Conservation (phyloP, 139 green algal genomes). For the Chlorella sorokiniana region DNA sequence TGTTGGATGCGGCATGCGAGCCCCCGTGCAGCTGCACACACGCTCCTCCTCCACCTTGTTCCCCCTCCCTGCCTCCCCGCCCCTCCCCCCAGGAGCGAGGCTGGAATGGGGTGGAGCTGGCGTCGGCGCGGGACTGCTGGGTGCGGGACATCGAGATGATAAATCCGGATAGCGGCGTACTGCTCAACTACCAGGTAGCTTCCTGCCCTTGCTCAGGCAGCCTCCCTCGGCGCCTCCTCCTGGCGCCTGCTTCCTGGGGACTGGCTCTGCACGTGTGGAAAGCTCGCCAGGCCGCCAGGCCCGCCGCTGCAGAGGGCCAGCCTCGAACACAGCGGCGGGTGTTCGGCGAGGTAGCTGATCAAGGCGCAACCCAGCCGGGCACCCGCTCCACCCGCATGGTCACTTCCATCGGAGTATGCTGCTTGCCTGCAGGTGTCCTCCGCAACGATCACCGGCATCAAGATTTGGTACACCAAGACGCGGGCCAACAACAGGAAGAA, state of each 20-base stretch:
- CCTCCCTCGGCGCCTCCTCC: not conserved
- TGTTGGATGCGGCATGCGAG: no score
- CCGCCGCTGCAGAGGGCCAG: no score
- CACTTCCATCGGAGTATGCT: not conserved
- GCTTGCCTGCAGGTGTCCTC: not conserved
- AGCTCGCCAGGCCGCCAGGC: no score
- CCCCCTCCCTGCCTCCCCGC: not conserved
- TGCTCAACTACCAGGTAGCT: not conserved
- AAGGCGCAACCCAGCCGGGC: not conserved
- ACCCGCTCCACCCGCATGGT: not conserved
- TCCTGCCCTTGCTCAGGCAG: not conserved
- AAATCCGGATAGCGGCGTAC: not conserved
- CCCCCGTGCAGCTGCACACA: no score
- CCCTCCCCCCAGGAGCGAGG: conserved; percentile 7
- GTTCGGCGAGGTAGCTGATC: no score
- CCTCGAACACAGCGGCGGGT: no score
- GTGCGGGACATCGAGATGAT: not conserved
- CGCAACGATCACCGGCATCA: not conserved
- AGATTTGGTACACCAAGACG: conserved; percentile 14
- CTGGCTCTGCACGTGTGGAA: no score
- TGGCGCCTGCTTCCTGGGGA: no score
- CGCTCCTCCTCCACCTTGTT: not conserved
- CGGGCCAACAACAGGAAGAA: conserved; percentile 9
- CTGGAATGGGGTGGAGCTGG: conserved; percentile 12
- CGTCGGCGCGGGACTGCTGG: not conserved